A percentile compares a stretch with the other conserved stretches of the same genome.
Evolutionary conservation across 495 filamentous ascomycete species (phyloP).

Genomic region (Lasiosphaeris hirsuta): DNA sequence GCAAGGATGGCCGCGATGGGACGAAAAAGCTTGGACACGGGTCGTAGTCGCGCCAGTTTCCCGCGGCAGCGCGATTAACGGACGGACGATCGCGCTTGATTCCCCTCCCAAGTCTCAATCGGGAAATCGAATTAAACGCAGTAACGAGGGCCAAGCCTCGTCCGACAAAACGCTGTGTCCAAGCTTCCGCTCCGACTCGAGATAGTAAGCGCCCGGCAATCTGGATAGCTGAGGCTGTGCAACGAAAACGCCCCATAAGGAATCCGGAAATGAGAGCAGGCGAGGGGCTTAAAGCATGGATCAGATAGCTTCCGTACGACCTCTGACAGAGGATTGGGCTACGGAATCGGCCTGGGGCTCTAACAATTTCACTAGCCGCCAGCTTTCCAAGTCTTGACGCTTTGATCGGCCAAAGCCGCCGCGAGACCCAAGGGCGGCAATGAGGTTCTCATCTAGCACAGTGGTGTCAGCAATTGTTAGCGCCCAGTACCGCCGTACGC

Average conservation of each 20-base stretch:
- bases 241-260: not conserved
- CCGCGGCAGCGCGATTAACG: conserved; percentile 1
- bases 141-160: no score
- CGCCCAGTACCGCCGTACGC: not conserved
- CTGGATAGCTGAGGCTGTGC: conserved; percentile 5
- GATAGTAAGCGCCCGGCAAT: conserved; percentile 9
- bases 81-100: not conserved
- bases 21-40: not conserved
- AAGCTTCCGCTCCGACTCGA: no score
- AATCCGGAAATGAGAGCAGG: not conserved
- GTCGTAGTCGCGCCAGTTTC: conserved; percentile 5
- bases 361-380: conserved; percentile 30
- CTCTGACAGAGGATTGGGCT: conserved; percentile 17
- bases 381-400: conserved; percentile 1
- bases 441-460: no score
- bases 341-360: conserved; percentile 11
- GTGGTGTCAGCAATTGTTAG: not conserved
- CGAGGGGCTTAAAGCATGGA: not conserved
- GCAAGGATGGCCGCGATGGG: not conserved
- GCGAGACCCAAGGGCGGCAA: not conserved
- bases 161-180: no score
- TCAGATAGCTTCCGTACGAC: not conserved
- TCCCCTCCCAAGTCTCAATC: not conserved
- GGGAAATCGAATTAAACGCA: not conserved
- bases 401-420: conserved; percentile 9